Base-by-base conservation (phyloP, 176 grass and related monocot species). In the Aegilops speltoides region DNA sequence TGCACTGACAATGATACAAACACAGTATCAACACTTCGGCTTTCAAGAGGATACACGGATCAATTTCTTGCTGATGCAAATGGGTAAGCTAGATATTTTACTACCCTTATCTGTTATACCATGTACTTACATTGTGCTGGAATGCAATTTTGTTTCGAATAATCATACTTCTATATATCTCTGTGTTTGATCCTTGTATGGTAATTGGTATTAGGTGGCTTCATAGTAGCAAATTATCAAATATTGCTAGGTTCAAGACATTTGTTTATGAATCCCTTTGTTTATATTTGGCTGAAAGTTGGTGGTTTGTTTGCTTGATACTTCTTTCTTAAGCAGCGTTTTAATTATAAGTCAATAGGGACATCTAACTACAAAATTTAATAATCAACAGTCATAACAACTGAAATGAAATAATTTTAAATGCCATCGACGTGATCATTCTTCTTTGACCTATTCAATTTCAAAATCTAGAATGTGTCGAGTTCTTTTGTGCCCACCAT, bases 31-130 rank as follows among this genome's bases (percentile, higher is more conserved):
- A 79, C 87, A 59, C 85, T 76, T 63, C 50, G 31, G 59, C 82
- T 91, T 86, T 91, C 93, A 78, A 92, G 84, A 97, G 88, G 80
- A 91, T 80, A 89, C 48, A 82, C 82, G 25, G 90, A 91, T 84
- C 88, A 84, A 45, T 61, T 76, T 88, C 72, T 88, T 83, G 23
- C 59, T 89, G 89, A 95, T 86, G 87, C 85, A 91, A 91, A 89
- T 70, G 91, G 95, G 95, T 97, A 91, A 79, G 36, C 26, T 15
- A 67, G 26, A 79, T 31, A 82, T 56, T 79, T 71, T 56, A 37
- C 25, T 11, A 63, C n/a, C 13, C 64, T 79, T 68, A 86, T 76
- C 3, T 84, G 5, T 76, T 80, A 26, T 59, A 23, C 34, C 52
- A 28, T 45, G 38, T 87, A 59, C 41, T 63, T 67, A 61, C 61